These are phyloP conservation scores for Pestalotiopsis sp. DNA, from an alignment of 2,329 filamentous ascomycete species.

Conservation along the genomic window DNA sequence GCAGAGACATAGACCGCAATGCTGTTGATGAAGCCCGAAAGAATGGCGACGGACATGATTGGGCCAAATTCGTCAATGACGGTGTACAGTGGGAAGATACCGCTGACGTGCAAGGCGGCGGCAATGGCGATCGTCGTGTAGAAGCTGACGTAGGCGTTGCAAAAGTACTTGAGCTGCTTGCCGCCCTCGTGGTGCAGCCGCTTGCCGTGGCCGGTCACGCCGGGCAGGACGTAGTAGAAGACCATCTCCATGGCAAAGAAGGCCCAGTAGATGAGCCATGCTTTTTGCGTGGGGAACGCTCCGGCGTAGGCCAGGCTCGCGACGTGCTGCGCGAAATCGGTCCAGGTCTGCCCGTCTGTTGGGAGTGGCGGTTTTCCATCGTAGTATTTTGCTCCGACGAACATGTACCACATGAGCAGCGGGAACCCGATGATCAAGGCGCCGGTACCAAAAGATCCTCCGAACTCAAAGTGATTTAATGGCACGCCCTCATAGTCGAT, in stretches of 20 bases:
- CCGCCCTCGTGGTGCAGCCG: slow-evolving; percentile 79
- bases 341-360: slow-evolving; percentile 63
- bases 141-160: slow-evolving; percentile 84
- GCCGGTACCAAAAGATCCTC: slow-evolving; percentile 77
- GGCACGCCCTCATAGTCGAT: background rate
- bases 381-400: slow-evolving; percentile 93
- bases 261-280: slow-evolving; percentile 92
- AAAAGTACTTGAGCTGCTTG: slow-evolving; percentile 90
- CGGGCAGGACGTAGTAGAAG: slow-evolving; percentile 84
- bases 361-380: slow-evolving; percentile 79
- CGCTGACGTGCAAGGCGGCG: slow-evolving; percentile 73
- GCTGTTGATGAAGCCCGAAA: slow-evolving; percentile 86
- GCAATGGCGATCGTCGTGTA: slow-evolving; percentile 80
- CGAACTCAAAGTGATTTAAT: slow-evolving; percentile 73
- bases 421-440: slow-evolving; percentile 93
- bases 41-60: slow-evolving; percentile 87
- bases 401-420: slow-evolving; percentile 97
- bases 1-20: slow-evolving; percentile 89
- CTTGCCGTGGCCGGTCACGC: slow-evolving; percentile 86
- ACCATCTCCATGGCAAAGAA: slow-evolving; percentile 85
- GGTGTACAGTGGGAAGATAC: slow-evolving; percentile 85
- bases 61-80: slow-evolving; percentile 95
- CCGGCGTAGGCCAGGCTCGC: slow-evolving; percentile 74
- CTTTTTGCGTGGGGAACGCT: slow-evolving; percentile 79
- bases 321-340: slow-evolving; percentile 73